These are phyloP conservation scores for Aspergillus niger DNA, from an alignment of 2,329 filamentous ascomycete species.

Conservation along the genomic window DNA sequence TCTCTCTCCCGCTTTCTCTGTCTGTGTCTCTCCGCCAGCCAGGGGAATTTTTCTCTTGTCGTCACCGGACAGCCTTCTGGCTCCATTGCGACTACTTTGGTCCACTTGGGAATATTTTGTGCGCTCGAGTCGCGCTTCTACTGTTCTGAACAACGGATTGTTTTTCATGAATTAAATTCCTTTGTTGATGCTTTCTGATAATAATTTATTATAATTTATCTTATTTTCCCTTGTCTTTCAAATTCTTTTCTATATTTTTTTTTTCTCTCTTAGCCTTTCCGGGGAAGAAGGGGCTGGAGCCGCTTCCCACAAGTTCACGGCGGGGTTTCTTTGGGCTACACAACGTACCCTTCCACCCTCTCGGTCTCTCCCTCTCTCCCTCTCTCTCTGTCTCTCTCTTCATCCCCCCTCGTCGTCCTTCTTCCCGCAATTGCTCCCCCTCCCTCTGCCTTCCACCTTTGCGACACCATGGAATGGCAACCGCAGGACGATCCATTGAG, in stretches of 20 bases:
- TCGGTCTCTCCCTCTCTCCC: conserved; percentile 13
- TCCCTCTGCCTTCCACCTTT: conserved; percentile 2
- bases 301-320: conserved; percentile 21
- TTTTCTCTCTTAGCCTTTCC: conserved; percentile 6
- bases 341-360: conserved; percentile 10
- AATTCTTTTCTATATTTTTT: conserved; percentile 1
- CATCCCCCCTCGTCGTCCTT: conserved; percentile 12
- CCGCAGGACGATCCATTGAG: conserved; percentile 81
- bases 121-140: background rate
- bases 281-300: conserved; percentile 20
- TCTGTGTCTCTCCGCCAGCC: background rate
- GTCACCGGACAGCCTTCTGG: background rate
- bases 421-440: conserved; percentile 14
- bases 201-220: background rate
- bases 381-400: conserved; percentile 6
- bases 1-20: background rate
- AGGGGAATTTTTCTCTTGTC: background rate
- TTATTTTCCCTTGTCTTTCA: background rate
- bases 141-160: background rate
- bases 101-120: conserved; percentile 1
- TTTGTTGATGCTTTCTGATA: background rate
- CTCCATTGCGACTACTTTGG: background rate
- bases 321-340: conserved; percentile 26
- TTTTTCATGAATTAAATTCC: background rate
- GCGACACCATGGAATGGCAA: conserved; percentile 78